Evolutionary conservation across 148 eudicot species (phyloP).

Genomic region (Rhododendron henanense): DNA sequence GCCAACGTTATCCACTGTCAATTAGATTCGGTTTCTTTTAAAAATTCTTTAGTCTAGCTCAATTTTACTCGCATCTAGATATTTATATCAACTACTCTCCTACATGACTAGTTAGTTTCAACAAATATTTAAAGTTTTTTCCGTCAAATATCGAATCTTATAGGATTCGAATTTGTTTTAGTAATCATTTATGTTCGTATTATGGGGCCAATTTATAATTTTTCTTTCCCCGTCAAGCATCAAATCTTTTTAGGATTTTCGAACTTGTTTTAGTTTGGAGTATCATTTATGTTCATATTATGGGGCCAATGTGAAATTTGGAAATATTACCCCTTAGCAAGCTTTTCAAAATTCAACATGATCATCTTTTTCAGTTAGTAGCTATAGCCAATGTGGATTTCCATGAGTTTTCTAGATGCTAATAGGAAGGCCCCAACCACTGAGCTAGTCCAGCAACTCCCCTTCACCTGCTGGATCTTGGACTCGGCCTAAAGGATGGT

Average conservation of each 20-base stretch:
- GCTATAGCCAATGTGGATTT: not conserved
- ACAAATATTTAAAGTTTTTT: not conserved
- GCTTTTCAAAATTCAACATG: not conserved
- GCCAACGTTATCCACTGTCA: not conserved
- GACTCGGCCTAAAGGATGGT: too few species aligned
- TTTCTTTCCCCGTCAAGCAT: not conserved
- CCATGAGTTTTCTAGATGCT: too few species aligned
- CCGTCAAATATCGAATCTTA: not conserved
- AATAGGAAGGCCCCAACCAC: too few species aligned
- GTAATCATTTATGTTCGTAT: not conserved
- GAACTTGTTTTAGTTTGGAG: not conserved
- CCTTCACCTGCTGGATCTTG: too few species aligned
- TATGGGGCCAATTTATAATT: not conserved
- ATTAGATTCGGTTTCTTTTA: not conserved
- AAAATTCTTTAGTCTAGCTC: not conserved
- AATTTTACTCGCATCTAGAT: not conserved
- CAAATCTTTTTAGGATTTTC: not conserved
- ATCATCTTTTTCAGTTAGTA: not conserved
- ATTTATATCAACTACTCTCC: not conserved
- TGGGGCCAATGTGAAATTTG: not conserved
- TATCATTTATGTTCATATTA: not conserved
- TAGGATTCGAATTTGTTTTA: not conserved
- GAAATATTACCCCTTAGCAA: not conserved
- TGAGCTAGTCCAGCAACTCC: too few species aligned
- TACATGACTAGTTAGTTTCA: not conserved